Base-by-base conservation (phyloP, 202 grass and related monocot genomes). In the Alloteropsis angusta region DNA sequence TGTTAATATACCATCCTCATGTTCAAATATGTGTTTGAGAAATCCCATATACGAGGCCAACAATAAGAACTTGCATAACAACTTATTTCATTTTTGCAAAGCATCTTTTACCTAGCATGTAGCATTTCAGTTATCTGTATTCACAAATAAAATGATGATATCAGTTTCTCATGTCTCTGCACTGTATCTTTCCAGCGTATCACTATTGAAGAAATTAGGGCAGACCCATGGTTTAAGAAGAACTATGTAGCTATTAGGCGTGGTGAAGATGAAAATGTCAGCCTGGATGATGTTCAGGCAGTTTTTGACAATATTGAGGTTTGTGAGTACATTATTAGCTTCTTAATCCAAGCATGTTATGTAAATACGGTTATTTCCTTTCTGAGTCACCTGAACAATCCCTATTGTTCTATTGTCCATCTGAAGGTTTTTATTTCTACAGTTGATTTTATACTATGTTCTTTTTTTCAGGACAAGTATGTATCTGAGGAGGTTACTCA, bases 251-350 rank as follows among this genome's bases (percentile, higher is more conserved):
- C 68, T 61, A 39, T 91, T 71, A 88, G 79, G 69, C 49, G 14
- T 22, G 84, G 72, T 60, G 82, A 87, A 71, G 92, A 93, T 73
- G 84, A 89, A 82, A 88, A 76, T 48, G 84, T 93, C 72, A 82
- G 84, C 74, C 88, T 98, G 48, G 92, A 98, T 78, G 96, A 98
- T 89, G 83, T 98, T 60, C 65, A 93, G 42, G 92, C 92, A 76
- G 90, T 84, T 89, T 98, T 95, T 80, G 87, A 95, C 74, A 89
- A 98, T 82, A 93, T 98, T 77, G 79, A 93, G 92, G 96, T 98
- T 45, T 54, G 87, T 88, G 77, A 30, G 13, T 65, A 68, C 76
- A 66, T 49, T 55, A 21, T 88, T 78, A 72, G 46, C 79, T 50
- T 15, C 34, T 65, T 15, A 22, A 76, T 80, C 14, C 21, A 37